Evolutionary conservation across 2,329 filamentous ascomycete genomes (phyloP).

Genomic region (Ceratocystis albifundus): DNA sequence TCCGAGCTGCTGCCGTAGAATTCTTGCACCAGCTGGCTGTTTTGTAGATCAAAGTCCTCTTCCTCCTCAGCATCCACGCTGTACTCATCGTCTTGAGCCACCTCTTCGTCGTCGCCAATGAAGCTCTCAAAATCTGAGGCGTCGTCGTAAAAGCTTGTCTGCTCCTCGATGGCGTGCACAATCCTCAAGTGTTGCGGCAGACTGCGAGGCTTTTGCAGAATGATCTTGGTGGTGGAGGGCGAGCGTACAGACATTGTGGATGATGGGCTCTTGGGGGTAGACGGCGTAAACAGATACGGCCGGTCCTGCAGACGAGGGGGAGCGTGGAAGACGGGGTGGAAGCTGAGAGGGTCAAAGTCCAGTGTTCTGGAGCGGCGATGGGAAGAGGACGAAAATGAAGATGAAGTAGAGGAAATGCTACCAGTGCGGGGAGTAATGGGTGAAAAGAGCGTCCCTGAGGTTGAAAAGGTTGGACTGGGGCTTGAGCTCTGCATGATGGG

Average conservation of each 20-base stretch:
- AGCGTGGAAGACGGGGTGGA: constrained; percentile 19
- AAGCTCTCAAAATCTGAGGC: constrained; percentile 14
- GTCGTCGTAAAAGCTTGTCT: constrained; percentile 10
- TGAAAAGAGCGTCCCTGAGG: constrained; percentile 2
- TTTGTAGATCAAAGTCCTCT: constrained; percentile 18
- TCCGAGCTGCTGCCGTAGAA: constrained; percentile 14
- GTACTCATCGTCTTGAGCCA: neutral
- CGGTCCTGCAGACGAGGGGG: constrained; percentile 23
- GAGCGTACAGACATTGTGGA: constrained; percentile 22
- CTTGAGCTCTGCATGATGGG: constrained; percentile 17
- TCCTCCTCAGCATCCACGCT: constrained; percentile 4
- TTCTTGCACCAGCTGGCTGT: constrained; percentile 16
- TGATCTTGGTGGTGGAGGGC: constrained; percentile 18
- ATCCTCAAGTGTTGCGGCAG: constrained; percentile 19
- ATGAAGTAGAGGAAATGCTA: constrained; percentile 1
- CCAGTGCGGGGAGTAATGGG: constrained; percentile 6
- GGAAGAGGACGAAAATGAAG: constrained; percentile 10
- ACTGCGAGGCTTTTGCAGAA: constrained; percentile 19
- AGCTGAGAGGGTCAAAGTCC: constrained; percentile 22
- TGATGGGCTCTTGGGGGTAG: constrained; percentile 12
- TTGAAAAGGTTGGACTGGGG: constrained; percentile 15
- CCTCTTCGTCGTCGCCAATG: constrained; percentile 7
- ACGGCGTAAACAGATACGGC: constrained; percentile 21
- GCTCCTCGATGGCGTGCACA: constrained; percentile 22
- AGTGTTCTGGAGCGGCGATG: constrained; percentile 22